phyloP scores from a whole-genome alignment of 257 asterid genomes.

The Jasminum sambac region DNA sequence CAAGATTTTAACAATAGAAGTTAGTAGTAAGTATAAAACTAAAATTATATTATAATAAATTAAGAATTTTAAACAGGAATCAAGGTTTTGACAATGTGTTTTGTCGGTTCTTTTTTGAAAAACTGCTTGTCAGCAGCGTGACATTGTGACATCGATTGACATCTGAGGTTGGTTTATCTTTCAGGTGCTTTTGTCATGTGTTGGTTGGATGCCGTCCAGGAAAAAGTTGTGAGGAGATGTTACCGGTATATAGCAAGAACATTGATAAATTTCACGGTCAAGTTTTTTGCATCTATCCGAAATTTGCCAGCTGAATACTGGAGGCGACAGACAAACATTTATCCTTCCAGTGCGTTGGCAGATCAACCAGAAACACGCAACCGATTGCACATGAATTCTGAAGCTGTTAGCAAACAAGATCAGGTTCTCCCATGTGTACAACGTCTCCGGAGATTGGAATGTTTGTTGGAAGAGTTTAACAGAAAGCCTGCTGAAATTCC shows the following conservation, averaged over 20 bases:
- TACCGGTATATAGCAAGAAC: constrained; percentile 48
- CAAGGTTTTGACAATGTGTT: too few species aligned
- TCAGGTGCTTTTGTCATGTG: constrained; percentile 48
- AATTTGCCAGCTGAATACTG: constrained; percentile 46
- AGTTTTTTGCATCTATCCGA: constrained; percentile 35
- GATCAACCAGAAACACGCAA: constrained; percentile 35
- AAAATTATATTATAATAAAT: too few species aligned
- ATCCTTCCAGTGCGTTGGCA: constrained; percentile 41
- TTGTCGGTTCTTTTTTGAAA: too few species aligned
- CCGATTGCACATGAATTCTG: constrained; percentile 27
- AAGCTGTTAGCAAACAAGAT: constrained; percentile 37
- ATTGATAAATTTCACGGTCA: constrained; percentile 42
- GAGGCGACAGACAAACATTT: constrained; percentile 50
- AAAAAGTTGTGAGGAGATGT: constrained; percentile 58
- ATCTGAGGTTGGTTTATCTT: constrained; percentile 12
- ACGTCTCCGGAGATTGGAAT: constrained; percentile 80
- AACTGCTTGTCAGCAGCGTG: too few species aligned
- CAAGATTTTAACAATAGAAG: too few species aligned
- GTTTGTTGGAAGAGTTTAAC: constrained; percentile 65
- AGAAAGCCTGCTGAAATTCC: constrained; percentile 84
- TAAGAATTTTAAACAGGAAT: too few species aligned
- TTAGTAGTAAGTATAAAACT: too few species aligned
- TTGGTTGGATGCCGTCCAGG: constrained; percentile 46
- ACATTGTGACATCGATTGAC: constrained; percentile 9
- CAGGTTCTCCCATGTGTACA: constrained; percentile 59